Evolutionary conservation across 768 basidiomycete genomes (phyloP), one percentile per base, ranked within the genome.

Genomic region (Russula foetens): DNA sequence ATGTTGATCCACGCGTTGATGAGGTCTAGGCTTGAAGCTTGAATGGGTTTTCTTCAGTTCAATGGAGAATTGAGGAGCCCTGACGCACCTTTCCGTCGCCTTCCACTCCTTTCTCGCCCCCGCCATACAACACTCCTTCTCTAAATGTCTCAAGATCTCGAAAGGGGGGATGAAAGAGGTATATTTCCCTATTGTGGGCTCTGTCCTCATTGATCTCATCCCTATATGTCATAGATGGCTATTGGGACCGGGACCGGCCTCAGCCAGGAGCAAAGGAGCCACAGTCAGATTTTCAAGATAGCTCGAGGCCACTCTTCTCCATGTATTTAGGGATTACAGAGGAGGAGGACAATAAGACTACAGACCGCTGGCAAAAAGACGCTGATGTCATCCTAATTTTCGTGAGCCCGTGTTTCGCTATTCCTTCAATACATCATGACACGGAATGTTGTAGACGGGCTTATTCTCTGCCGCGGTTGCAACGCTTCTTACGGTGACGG

Each of bases 321-420:
- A 41, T 50, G 43, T 64, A 64, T 31, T 14, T 45, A 7, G 48
- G 33, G 17, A 49, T 56, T 50, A 60, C 54, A 17, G 47, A 57
- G 21, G 51, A 50, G 41, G 41, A 61, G 17, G 60, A 64, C 38
- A 53, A 45, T 33, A 46, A 44, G 24, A 44, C 58, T 29, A n/a
- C 51, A 15, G 63, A 64, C 2, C 57, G 64, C 14, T 66, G 64
- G 63, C 47, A 54, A 44, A 31, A 35, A 28, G 63, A 66, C 14
- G 65, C 57, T 24, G 58, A 66, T 24, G 64, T 52, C 6, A 58
- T 64, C 24, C 56, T 66, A 3, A 46, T 64, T 44, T 65, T 66
- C 15, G 65, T 66, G 41, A 45, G 63, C 39, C 11, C 2, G 17
- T 2, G 1, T 29, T 23, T 43, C 38, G 5, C 1, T 14, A 15